phyloP scores from a whole-genome alignment of 2,329 filamentous ascomycete species.

The Xylaria sp. region DNA sequence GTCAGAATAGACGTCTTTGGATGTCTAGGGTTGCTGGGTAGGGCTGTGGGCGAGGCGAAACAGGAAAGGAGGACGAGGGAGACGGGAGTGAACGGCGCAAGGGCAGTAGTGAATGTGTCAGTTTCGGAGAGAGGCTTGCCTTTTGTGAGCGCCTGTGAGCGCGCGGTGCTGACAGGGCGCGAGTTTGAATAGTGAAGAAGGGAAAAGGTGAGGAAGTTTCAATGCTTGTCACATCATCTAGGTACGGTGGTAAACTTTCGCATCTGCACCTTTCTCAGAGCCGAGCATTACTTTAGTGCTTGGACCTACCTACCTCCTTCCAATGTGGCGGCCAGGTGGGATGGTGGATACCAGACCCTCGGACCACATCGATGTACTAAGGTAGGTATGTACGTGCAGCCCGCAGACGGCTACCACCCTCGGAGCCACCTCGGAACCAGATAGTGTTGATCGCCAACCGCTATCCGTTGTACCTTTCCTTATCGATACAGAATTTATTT shows the following conservation, averaged over 20 bases:
- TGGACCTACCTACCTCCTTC: conserved; percentile 18
- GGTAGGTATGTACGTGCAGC: background rate
- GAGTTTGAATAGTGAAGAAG: conserved; percentile 6
- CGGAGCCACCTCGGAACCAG: background rate
- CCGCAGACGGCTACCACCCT: background rate
- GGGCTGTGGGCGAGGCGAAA: background rate
- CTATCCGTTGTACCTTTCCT: background rate
- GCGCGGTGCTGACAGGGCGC: conserved; percentile 8
- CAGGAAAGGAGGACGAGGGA: conserved; percentile 4
- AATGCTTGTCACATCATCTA: conserved; percentile 27
- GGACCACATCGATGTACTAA: conserved; percentile 12
- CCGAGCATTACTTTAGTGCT: conserved; percentile 26
- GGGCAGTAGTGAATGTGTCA: background rate
- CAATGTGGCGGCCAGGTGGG: conserved; percentile 25
- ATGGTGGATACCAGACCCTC: conserved; percentile 17
- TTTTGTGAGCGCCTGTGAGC: conserved; percentile 13
- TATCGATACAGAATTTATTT: background rate
- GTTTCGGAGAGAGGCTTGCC: conserved; percentile 4
- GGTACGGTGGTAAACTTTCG: background rate
- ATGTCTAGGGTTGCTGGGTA: background rate
- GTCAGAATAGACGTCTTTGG: background rate
- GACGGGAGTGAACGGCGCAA: background rate
- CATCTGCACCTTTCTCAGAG: conserved; percentile 18
- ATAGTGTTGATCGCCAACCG: background rate
- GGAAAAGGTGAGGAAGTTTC: conserved; percentile 6